Evolutionary conservation across 768 basidiomycete species (phyloP), one percentile per base, ranked within the genome.

Genomic region (Auricularia auricula-judae): DNA sequence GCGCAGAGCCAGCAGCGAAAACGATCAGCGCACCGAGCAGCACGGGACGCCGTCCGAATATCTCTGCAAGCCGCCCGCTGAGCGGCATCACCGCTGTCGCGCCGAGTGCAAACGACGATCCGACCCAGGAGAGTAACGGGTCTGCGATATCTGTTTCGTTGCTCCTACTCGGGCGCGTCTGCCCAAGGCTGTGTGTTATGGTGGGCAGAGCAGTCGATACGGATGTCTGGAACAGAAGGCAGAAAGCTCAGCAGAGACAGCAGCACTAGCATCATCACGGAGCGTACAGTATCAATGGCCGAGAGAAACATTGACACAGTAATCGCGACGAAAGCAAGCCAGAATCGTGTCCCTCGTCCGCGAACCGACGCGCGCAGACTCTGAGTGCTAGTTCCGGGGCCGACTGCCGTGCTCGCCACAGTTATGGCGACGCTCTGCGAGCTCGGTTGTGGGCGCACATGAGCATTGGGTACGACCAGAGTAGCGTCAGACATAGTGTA

Each of bases 151-250:
- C 47, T 7, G 39, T 42, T 7, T 42, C 39, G 39, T 42, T 42
- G 43, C 43, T 10, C 14, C 47, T 51, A 18, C 7, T 56, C 29
- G 39, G 39, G 39, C 39, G 39, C 39, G 47, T 51, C 77, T 76
- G 4, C 82, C 84, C 33, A 2, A 78, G 68, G 12, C 74, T 72
- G 16, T 67, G 63, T 10, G 72, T 69, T 23, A 78, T 77, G 44
- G 67, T 67, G 0, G 72, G 74, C 3, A 73, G 67, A 0, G 75
- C 76, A 1, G 74, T 77, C 2, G 70, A 68, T 8, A 73, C 68
- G 36, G 67, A 67, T 0, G 71, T 73, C 47, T 51, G 21, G 10
- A 18, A 5, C 11, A 18, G 47, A 8, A 10, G 47, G 14, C 18
- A 44, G 47, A 51, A 18, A 16, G 8, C 21, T 18, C 47, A 51